Evolutionary conservation across 306 rosid species (phyloP), one percentile per base, ranked within the genome.

Genomic region (Arachis stenosperma): DNA sequence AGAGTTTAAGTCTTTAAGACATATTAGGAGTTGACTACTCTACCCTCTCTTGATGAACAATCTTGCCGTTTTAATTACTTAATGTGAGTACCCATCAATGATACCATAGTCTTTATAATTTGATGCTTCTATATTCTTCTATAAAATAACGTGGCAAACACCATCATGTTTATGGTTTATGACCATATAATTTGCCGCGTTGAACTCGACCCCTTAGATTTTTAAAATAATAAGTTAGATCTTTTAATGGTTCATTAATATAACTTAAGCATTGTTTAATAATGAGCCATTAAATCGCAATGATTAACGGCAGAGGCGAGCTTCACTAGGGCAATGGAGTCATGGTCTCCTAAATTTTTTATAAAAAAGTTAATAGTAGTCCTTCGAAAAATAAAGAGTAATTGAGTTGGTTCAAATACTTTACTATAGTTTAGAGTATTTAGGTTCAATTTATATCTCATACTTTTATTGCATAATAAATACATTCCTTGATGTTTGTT

Each of bases 161-260:
- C 33, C 73, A 65, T 76, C 56, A 68, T 68, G 54, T 37, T 50
- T 75, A 9, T 12, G 2, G 62, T 37, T 56, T 67, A 67, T 58
- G 57, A 30, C 39, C 65, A 74, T 53, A 44, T 74, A 1, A 42
- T 44, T 44, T 36, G 79, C 67, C 67, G 17, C 5, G 68, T 57
- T 67, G 61, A 57, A 46, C 36, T 48, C 55, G 39, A 60, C 58
- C 54, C 46, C 52, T 37, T 12, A n/a, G 2, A 54, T n/a, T 30
- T 42, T 7, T 15, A 15, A 27, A 44, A 43, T 12, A 22, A 22
- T 22, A 22, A 22, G 27, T 22, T 22, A 22, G 27, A 22, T 22
- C 27, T 22, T 22, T 22, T 22, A 22, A 22, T 22, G 27, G 27
- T 22, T 22, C 27, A 22, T 22, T 22, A 22, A 22, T 22, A 22